Evolutionary conservation across 2,329 filamentous ascomycete genomes (phyloP).

Genomic region (Beauveria pseudobassiana): DNA sequence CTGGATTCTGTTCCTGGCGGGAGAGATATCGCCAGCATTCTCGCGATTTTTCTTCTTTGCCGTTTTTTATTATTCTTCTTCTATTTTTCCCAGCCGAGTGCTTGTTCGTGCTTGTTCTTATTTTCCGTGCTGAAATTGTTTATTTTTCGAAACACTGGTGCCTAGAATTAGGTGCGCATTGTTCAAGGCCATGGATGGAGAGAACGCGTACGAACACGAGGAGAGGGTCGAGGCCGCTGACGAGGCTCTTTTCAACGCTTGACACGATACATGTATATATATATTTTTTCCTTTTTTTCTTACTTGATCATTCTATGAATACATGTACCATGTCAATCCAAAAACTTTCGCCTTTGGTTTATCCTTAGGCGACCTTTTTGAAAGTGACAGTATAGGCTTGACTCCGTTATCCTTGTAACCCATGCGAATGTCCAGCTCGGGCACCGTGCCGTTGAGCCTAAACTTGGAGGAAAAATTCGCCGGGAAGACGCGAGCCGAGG

Average conservation of each 20-base stretch:
- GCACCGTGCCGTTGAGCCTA: neutral
- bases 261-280: neutral
- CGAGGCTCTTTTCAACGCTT: neutral
- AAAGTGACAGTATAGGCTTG: neutral
- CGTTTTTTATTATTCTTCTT: neutral
- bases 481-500: neutral
- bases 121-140: too few relatives aligned
- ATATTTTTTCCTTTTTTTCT: neutral
- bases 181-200: neutral
- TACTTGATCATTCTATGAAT: neutral
- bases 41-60: neutral
- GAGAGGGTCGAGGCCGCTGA: constrained; percentile 8
- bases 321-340: neutral
- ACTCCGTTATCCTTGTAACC: neutral
- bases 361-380: neutral
- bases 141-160: too few relatives aligned
- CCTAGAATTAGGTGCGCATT: neutral
- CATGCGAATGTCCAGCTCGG: neutral
- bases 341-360: neutral
- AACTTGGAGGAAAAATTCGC: neutral
- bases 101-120: too few relatives aligned
- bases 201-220: neutral
- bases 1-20: constrained; percentile 18
- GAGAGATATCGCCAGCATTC: constrained; percentile 13
- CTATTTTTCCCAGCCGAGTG: too few relatives aligned